Evolutionary conservation across 805 yeast species (phyloP).

Genomic region (Hyphopichia homilentoma): DNA sequence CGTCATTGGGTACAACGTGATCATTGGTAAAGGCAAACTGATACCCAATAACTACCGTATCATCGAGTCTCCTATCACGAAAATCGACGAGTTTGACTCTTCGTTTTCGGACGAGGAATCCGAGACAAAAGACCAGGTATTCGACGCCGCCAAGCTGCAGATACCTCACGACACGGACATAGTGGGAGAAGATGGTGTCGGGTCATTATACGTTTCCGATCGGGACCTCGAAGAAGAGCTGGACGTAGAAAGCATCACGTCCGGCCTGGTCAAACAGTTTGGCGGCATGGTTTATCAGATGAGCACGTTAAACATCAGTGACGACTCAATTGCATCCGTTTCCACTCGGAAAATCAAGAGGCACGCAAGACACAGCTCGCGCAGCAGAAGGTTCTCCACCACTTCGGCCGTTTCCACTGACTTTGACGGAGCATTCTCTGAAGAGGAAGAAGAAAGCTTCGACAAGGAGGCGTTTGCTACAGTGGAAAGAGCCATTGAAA

Average conservation of each 20-base stretch:
- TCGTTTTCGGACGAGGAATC: slow-evolving; percentile 28
- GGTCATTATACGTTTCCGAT: slow-evolving; percentile 48
- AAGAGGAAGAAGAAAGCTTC: slow-evolving; percentile 68
- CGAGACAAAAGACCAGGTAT: slow-evolving; percentile 8
- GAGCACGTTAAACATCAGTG: slow-evolving; percentile 49
- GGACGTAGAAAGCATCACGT: slow-evolving; percentile 35
- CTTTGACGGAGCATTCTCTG: slow-evolving; percentile 35
- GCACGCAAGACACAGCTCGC: slow-evolving; percentile 18
- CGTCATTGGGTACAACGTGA: slow-evolving; percentile 74
- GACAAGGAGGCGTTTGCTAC: slow-evolving; percentile 90
- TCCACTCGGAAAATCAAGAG: slow-evolving; percentile 39
- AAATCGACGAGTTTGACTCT: slow-evolving; percentile 17
- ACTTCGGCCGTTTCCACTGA: slow-evolving; percentile 44
- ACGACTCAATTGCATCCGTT: slow-evolving; percentile 54
- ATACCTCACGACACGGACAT: slow-evolving; percentile 33
- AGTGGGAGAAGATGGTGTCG: slow-evolving; percentile 50
- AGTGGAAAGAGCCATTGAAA: slow-evolving; percentile 84
- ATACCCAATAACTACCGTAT: slow-evolving; percentile 52
- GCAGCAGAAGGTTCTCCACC: slow-evolving; percentile 29
- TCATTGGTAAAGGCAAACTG: slow-evolving; percentile 50
- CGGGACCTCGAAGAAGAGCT: slow-evolving; percentile 30
- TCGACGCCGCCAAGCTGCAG: no score
- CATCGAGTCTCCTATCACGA: slow-evolving; percentile 44
- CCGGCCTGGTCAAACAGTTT: slow-evolving; percentile 24
- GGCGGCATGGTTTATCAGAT: slow-evolving; percentile 46